A percentile compares a stretch with the other conserved stretches of the same genome.
phyloP scores from a whole-genome alignment of 768 basidiomycete genomes.

The Mycena olivaceomarginata region DNA sequence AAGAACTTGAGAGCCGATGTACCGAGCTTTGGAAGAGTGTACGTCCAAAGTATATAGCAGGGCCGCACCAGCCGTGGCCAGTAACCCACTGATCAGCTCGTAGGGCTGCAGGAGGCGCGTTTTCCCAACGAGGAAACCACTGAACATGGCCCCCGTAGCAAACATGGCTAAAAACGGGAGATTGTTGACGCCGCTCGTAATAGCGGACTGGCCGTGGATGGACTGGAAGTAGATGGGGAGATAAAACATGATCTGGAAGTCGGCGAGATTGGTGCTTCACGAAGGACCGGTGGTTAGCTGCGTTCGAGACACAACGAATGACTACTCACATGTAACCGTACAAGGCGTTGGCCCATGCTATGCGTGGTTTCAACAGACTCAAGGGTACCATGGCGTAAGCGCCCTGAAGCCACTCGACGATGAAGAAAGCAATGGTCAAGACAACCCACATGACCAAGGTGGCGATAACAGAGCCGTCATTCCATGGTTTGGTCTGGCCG shows the following conservation, averaged over 20 bases:
- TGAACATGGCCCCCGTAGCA: constrained; percentile 6
- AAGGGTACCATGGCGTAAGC: constrained; percentile 13
- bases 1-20: constrained; percentile 7
- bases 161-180: constrained; percentile 6
- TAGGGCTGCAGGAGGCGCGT: constrained; percentile 15
- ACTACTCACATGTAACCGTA: constrained; percentile 17
- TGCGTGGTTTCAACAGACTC: constrained; percentile 17
- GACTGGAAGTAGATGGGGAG: constrained; percentile 17
- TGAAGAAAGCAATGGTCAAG: constrained; percentile 11
- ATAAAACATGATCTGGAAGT: constrained; percentile 15
- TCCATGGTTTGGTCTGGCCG: constrained; percentile 22
- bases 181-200: constrained; percentile 15
- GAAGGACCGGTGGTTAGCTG: background rate
- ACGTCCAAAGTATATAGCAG: background rate
- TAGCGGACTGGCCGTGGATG: constrained; percentile 17
- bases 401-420: constrained; percentile 15
- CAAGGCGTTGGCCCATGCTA: constrained; percentile 7
- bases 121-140: constrained; percentile 13
- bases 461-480: constrained; percentile 20
- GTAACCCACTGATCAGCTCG: constrained; percentile 12
- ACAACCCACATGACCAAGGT: constrained; percentile 11
- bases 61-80: constrained; percentile 7
- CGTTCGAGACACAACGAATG: background rate
- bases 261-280: background rate
- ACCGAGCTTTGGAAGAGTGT: constrained; percentile 6